A percentile compares a stretch with the other conserved stretches of the same genome.
Conservation (phyloP, 352 stramenopile species). For the Globisporangium recalcitrans region DNA sequence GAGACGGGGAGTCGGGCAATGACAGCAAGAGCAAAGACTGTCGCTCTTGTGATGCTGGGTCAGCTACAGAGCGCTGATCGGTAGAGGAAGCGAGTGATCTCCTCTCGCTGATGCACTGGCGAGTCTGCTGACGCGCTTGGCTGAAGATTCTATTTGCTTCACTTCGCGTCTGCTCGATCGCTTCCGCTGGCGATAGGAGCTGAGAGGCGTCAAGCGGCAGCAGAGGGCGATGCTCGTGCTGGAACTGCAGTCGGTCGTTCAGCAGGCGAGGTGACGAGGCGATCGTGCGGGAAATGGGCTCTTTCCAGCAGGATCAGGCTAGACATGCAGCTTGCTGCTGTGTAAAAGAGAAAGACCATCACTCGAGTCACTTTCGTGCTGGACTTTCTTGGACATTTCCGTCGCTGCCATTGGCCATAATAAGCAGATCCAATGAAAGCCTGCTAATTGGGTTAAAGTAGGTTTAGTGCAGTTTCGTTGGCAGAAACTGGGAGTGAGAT, state of each 20-base stretch:
- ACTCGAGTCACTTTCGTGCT: constrained; percentile 9
- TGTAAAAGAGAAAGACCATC: constrained; percentile 11
- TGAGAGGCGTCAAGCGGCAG: not conserved
- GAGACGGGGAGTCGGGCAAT: not conserved
- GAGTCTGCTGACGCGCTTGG: not conserved
- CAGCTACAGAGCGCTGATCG: too few species aligned
- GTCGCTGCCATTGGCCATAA: not conserved
- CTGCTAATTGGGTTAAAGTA: too few species aligned
- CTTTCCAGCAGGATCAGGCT: not conserved
- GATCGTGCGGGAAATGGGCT: not conserved
- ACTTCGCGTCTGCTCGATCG: not conserved
- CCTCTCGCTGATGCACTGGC: not conserved
- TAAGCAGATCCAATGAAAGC: too few species aligned
- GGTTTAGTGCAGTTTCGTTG: not conserved
- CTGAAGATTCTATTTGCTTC: not conserved
- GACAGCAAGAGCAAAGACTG: not conserved
- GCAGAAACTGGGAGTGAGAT: not conserved
- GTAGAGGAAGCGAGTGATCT: not conserved
- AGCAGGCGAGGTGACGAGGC: not conserved
- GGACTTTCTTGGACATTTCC: constrained; percentile 10
- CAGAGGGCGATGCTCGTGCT: not conserved
- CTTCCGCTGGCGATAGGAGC: not conserved
- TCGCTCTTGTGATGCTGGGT: not conserved
- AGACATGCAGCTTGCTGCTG: not conserved
- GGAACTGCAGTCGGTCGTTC: not conserved